Evolutionary conservation across 2,329 filamentous ascomycete genomes (phyloP), one percentile per base, ranked within the genome.

Genomic region (Mycocentrospora acerina): DNA sequence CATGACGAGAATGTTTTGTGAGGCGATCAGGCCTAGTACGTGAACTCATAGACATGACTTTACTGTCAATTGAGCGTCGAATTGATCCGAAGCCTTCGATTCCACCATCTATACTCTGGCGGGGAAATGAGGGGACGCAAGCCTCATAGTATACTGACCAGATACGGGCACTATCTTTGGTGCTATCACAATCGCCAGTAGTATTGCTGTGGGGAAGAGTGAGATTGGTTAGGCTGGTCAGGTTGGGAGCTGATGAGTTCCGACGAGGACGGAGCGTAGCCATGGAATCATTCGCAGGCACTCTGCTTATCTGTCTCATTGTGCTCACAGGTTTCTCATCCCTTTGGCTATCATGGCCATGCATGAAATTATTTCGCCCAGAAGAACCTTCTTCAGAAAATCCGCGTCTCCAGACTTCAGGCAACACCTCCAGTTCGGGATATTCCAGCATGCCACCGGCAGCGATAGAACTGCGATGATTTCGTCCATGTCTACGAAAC

Each of bases 351-450:
- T 34, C 35, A 4, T 22, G 19, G 5, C 22, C 25, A 24, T 14
- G 24, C 5, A 9, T 24, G 11, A 27, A 10, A 15, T 31, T 38
- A 22, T 28, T 24, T 13, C 41, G 41, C 18, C 24, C 24, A 24
- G 33, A 30, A 22, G 19, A 22, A 9, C 31, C 35, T 17, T 51
- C 48, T 18, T 51, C 41, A 6, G 40, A 41, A 2, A 37, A 37
- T 3, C 32, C 37, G 2, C 46, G 38, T n/a, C 46, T 42, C 56
- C 59, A 67, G 1, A 70, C 53, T 7, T 67, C 56, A 3, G 71
- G 65, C 19, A 76, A 34, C 5, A 76, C 58, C 46, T 76, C 73
- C 33, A 76, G 55, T 37, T 76, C 73, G 1, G 73, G 73, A 42
- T 71, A 64, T 24, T 68, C 63, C 3, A 76, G 50, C n/a, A 58